Base-by-base conservation (phyloP, 257 asterid species). In the Solanum paucissectum region DNA sequence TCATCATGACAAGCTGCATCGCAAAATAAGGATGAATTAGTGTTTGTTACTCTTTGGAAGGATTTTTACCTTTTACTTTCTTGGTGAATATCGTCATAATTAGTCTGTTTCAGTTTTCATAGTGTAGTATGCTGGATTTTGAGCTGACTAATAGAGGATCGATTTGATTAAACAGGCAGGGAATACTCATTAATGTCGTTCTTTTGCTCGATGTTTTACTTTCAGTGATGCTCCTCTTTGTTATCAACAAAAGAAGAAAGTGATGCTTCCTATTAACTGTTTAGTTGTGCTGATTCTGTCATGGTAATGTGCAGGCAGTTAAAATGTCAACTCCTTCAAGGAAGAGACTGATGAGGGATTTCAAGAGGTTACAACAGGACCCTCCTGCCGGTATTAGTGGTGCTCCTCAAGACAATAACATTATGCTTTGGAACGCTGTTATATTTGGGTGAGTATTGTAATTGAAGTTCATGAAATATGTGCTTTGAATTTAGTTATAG, bases 261-360 rank as follows among this genome's bases (percentile, higher is more conserved):
- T 74, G 83, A 74, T 74, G 32, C 20, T 2, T 74, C 82, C 49
- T 46, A 49, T 81, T 49, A 81, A 81, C 20, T 81, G 44, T 25
- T 82, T 29, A 1, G 7, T 88, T 42, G 69, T 89, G 87, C 72
- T 86, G 62, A 33, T 68, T 7, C 36, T 20, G 9, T 46, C 34
- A 66, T 74, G 81, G 74, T 87, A 44, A 13, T 74, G 69, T 74
- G 34, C 60, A 91, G 93, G 91, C 73, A 86, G 86, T 86, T 86
- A 87, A 77, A 89, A 95, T 95, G 97, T 95, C 97, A 40, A 95
- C 98, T 77, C 93, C 98, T 36, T 89, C 98, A 49, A 90, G 97
- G 94, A 95, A 95, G 94, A 92, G 97, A 88, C 93, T 94, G 89
- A 94, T 95, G 97, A 94, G 98, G 93, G 97, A 95, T 89, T 95